Percentiles rank a stretch among this genome's conserved stretches.
These are phyloP conservation scores for Ustilago cynodontis DNA, from an alignment of 1,284 basidiomycete species.

Conservation along the genomic window DNA sequence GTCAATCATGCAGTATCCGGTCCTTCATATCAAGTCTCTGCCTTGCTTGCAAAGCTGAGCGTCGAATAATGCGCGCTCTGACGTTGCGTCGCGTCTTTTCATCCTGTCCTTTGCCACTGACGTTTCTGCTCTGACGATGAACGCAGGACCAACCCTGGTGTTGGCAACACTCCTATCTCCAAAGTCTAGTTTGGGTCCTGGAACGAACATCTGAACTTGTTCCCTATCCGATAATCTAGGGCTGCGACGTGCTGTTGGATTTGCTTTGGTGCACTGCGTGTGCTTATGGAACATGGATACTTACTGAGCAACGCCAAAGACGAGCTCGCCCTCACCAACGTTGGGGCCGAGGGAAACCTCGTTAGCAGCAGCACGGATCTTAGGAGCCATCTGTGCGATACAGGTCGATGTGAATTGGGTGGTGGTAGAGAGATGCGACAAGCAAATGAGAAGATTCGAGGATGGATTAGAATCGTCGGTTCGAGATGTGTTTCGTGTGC, in stretches of 20 bases:
- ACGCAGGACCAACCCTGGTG: no score
- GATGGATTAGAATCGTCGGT: conserved; percentile 23
- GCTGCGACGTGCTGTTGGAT: conserved; percentile 23
- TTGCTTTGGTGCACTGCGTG: not conserved
- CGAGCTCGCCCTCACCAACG: conserved; percentile 70
- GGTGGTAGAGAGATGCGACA: conserved; percentile 4
- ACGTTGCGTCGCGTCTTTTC: no score
- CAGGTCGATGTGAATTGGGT: not conserved
- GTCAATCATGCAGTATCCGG: no score
- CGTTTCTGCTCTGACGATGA: no score
- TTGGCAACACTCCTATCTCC: no score
- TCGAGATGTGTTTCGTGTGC: not conserved
- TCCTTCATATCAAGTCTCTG: no score
- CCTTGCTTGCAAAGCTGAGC: no score
- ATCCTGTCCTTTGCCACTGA: no score
- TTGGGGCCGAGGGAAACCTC: conserved; percentile 70
- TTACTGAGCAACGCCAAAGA: conserved; percentile 69
- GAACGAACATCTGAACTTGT: not conserved
- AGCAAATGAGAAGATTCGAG: not conserved
- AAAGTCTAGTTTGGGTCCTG: no score
- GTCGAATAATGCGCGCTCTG: no score
- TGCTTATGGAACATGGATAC: conserved; percentile 22
- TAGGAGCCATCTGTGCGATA: conserved; percentile 65
- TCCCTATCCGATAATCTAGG: not conserved
- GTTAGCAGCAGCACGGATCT: conserved; percentile 64